These are phyloP conservation scores for Rhizopogon roseolus DNA, from an alignment of 768 basidiomycete genomes.

Conservation along the genomic window DNA sequence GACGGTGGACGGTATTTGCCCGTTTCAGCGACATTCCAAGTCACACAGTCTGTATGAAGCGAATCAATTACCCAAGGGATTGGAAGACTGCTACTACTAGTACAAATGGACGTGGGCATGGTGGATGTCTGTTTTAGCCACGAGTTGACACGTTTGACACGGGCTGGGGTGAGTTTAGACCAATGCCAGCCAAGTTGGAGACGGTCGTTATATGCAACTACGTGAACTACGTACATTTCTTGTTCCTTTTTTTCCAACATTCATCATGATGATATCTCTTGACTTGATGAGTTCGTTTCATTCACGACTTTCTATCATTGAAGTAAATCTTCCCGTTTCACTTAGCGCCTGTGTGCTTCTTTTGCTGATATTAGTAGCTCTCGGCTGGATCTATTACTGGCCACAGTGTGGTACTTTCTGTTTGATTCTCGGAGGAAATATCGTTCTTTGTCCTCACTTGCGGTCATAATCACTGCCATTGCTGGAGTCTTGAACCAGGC, in stretches of 20 bases:
- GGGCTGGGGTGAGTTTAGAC: too few relatives aligned
- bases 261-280: too few relatives aligned
- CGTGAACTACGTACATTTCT: neutral
- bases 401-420: slow-evolving; percentile 5
- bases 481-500: neutral
- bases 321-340: slow-evolving; percentile 5
- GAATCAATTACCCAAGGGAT: neutral
- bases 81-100: neutral
- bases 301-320: neutral
- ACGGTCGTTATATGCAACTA: too few relatives aligned
- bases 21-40: neutral
- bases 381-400: slow-evolving; percentile 9
- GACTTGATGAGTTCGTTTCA: too few relatives aligned
- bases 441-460: neutral
- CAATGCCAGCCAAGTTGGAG: too few relatives aligned
- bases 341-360: slow-evolving; percentile 18
- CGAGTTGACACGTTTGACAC: neutral
- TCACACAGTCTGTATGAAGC: neutral
- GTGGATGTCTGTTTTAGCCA: neutral
- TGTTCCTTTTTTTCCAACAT: neutral
- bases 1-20: neutral
- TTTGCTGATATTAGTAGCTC: slow-evolving; percentile 7
- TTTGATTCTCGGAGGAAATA: slow-evolving; percentile 2
- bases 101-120: neutral
- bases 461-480: neutral